A percentile compares a stretch with the other conserved stretches of the same genome.
Conservation (phyloP, 1,284 basidiomycete genomes). For the Phellinidium pouzarii region DNA sequence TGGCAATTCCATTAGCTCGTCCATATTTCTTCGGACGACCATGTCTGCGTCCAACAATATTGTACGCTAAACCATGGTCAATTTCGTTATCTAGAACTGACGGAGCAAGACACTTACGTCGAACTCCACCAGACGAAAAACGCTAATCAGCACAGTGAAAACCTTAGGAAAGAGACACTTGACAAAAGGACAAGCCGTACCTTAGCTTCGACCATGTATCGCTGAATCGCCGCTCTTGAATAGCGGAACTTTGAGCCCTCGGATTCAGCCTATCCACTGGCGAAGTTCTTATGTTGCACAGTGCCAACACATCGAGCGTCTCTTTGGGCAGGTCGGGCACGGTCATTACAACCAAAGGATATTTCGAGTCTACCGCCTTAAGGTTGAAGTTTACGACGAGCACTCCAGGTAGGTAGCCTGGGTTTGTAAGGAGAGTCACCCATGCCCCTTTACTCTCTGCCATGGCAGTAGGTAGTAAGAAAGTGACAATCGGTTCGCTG, state of each 20-base stretch:
- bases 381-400: constrained; percentile 72
- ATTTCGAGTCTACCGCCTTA: constrained; percentile 54
- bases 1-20: constrained; percentile 77
- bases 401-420: constrained; percentile 65
- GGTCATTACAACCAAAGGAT: constrained; percentile 79
- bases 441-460: constrained; percentile 32
- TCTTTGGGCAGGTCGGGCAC: constrained; percentile 56
- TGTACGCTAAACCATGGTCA: constrained; percentile 47
- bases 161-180: neutral
- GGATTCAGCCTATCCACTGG: constrained; percentile 62
- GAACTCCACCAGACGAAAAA: constrained; percentile 70
- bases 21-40: constrained; percentile 84
- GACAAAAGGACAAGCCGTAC: constrained; percentile 33
- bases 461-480: neutral
- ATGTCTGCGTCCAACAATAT: constrained; percentile 90
- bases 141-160: constrained; percentile 34
- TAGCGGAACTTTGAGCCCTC: constrained; percentile 38
- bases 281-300: constrained; percentile 46
- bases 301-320: constrained; percentile 47
- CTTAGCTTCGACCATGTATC: constrained; percentile 91
- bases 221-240: constrained; percentile 64
- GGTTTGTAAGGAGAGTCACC: constrained; percentile 61
- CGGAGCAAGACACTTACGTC: constrained; percentile 41
- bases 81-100: neutral
- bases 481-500: neutral